Base-by-base conservation (phyloP, 345 rosid species). In the Brassica juncea region DNA sequence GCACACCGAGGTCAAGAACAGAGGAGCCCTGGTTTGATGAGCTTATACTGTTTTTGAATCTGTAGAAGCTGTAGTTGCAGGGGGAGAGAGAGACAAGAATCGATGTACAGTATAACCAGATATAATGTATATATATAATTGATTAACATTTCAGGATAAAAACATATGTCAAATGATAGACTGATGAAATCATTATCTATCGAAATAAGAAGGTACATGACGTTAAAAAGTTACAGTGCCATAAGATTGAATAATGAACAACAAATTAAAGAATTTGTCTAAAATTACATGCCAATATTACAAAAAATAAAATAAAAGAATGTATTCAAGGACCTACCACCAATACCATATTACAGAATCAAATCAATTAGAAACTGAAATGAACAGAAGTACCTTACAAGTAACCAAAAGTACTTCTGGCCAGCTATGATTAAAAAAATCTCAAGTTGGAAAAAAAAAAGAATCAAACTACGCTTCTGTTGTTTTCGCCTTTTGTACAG, bases 11-110 rank as follows among this genome's bases (percentile, higher is more conserved):
- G 81, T 92, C 98, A 66, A 94, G 99, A 84, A 94, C 93, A 64
- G 93, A 88, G 74, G 91, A 90, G 6, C 98, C 98, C 93, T 5
- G 90, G 88, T 31, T 87, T 86, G 82, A 92, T 91, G 69, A 94
- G 78, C 81, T 90, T 91, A 84, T 89, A 75, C 82, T 90, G 89
- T 63, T 91, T 89, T 76, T 94, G 98, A 66, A 92, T 92, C 84
- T 95, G 99, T 72, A 90, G 93, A 81, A 94, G 88, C 96, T 94
- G 86, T 74, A 5, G 61, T 44, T 71, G 11, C 82, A 58, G 72
- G 34, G 19, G 61, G 39, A 30, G 19, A 67, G 39, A 30, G 19
- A 75, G 10, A 44, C 4, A 23, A 67, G 10, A 21, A 8, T 57
- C 12, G 0, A 72, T 57, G n/a, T n/a, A n/a, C n/a, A n/a, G 11